Percentiles rank a stretch among this genome's conserved stretches.
phyloP scores from a whole-genome alignment of 768 basidiomycete genomes.

The Lentinus tigrinus region DNA sequence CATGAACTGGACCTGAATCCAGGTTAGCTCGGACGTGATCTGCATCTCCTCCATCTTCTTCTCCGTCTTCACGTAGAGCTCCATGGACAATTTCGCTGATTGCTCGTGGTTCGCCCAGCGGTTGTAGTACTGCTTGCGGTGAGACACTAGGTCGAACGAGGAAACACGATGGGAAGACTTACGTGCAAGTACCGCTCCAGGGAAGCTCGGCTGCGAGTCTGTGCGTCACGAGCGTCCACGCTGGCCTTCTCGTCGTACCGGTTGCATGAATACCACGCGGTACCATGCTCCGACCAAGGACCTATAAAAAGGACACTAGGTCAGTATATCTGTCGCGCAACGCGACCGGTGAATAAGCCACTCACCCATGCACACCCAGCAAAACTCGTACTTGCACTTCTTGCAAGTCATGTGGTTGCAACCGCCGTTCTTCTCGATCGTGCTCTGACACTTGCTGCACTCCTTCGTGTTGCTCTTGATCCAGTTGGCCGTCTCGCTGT shows the following conservation, averaged over 20 bases:
- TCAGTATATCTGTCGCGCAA: neutral
- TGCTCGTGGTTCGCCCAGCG: constrained; percentile 99
- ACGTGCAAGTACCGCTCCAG: constrained; percentile 96
- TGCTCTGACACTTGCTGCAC: constrained; percentile 92
- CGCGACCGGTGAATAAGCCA: neutral
- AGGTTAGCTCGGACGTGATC: constrained; percentile 84
- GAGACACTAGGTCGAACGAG: neutral
- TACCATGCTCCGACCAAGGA: constrained; percentile 97
- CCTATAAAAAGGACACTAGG: constrained; percentile 41
- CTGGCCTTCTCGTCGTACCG: constrained; percentile 93
- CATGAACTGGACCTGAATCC: constrained; percentile 99
- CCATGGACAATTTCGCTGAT: constrained; percentile 93
- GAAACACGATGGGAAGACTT: constrained; percentile 29
- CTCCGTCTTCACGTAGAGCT: constrained; percentile 93
- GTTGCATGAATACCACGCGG: constrained; percentile 97
- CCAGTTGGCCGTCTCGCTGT: constrained; percentile 99
- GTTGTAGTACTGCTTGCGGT: constrained; percentile 84
- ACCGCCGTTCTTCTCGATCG: constrained; percentile 99
- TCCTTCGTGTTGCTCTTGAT: constrained; percentile 99
- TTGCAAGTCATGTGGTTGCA: constrained; percentile 99
- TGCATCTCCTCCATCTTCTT: constrained; percentile 99
- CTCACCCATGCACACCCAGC: constrained; percentile 98
- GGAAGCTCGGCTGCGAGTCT: constrained; percentile 85
- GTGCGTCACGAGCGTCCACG: constrained; percentile 85
- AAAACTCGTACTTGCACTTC: constrained; percentile 98